Evolutionary conservation across 1,139 yeast species (phyloP).

Genomic region (Yamadazyma diospyri): DNA sequence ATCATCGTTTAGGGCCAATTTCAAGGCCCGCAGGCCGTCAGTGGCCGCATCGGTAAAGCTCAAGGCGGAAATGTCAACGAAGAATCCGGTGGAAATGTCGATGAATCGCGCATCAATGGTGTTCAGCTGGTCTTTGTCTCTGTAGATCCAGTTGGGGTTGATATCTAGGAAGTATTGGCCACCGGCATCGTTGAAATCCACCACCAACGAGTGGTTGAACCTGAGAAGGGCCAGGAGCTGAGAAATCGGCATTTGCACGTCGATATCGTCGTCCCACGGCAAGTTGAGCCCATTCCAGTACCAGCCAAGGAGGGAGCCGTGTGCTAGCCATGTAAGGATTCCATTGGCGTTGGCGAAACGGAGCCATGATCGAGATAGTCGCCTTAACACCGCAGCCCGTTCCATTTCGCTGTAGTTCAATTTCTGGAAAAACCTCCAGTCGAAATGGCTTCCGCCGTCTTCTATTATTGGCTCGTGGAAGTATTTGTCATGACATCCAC

Average conservation of each 20-base stretch:
- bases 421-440: constrained; percentile 21
- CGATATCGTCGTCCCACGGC: constrained; percentile 66
- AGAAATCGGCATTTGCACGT: constrained; percentile 48
- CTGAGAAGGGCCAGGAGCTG: constrained; percentile 40
- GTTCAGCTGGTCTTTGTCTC: constrained; percentile 41
- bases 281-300: constrained; percentile 55
- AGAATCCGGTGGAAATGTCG: constrained; percentile 51
- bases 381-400: constrained; percentile 41
- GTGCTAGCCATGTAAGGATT: constrained; percentile 54
- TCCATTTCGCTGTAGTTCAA: constrained; percentile 27
- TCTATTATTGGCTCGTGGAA: too few species aligned
- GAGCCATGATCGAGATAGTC: constrained; percentile 53
- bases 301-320: constrained; percentile 60
- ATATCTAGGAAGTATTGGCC: constrained; percentile 51
- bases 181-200: too few species aligned
- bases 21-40: constrained; percentile 20
- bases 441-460: constrained; percentile 19
- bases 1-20: constrained; percentile 37
- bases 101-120: constrained; percentile 61
- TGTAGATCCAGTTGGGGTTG: constrained; percentile 38
- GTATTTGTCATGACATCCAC: constrained; percentile 7
- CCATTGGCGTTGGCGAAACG: constrained; percentile 41
- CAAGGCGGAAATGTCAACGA: constrained; percentile 57
- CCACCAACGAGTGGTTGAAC: constrained; percentile 45
- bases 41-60: constrained; percentile 24